Evolutionary conservation across 306 rosid genomes (phyloP).

Genomic region (Rosa chinensis): DNA sequence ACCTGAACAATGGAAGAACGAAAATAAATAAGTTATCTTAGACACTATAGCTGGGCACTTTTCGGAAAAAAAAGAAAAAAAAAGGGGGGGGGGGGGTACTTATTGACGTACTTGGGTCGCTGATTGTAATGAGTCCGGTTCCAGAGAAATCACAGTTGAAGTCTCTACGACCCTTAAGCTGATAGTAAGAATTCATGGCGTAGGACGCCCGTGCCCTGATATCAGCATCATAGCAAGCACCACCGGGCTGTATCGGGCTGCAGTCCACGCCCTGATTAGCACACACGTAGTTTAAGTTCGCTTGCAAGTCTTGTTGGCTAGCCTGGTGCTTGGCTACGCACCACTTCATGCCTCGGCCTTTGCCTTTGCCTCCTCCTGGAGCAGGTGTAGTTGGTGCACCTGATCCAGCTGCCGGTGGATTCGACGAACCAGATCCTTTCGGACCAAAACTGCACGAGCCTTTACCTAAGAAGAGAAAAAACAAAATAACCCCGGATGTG

Average conservation of each 20-base stretch:
- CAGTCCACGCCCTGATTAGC: not conserved
- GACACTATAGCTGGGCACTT: not conserved
- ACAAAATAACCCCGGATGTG: not conserved
- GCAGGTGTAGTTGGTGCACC: not conserved
- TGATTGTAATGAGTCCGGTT: conserved; percentile 38
- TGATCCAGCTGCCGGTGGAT: not conserved
- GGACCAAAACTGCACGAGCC: not conserved
- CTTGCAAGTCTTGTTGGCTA: not conserved
- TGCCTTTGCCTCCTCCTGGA: too few species aligned
- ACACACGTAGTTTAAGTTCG: not conserved
- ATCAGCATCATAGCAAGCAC: not conserved
- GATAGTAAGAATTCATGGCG: conserved; percentile 30
- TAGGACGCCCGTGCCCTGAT: not conserved
- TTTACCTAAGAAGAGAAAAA: not conserved
- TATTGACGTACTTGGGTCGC: conserved; percentile 47
- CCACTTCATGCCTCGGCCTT: not conserved
- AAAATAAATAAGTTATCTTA: not conserved
- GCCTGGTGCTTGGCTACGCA: not conserved
- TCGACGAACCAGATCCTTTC: not conserved
- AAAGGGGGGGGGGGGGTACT: not conserved
- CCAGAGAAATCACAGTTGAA: conserved; percentile 69
- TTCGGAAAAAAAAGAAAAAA: too few species aligned
- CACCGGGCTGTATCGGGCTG: not conserved
- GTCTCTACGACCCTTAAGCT: conserved; percentile 48
- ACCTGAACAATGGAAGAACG: not conserved